A percentile compares a stretch with the other conserved stretches of the same genome.
phyloP scores from a whole-genome alignment of 2,329 filamentous ascomycete species.

The Acrocalymma vagum region DNA sequence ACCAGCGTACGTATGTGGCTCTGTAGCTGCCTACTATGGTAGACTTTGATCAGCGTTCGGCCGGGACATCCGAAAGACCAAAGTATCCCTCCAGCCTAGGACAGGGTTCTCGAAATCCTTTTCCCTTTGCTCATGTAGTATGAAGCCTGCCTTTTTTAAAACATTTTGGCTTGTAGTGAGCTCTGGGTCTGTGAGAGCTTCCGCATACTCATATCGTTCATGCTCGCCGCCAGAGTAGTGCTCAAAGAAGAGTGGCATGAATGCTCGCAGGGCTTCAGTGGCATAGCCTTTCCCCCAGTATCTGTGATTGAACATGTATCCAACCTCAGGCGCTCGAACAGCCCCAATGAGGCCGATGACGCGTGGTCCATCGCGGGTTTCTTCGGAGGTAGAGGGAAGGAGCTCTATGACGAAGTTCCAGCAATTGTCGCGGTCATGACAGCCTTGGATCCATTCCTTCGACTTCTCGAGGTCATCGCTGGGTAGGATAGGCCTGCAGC shows the following conservation, averaged over 20 bases:
- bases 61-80: slow-evolving; percentile 44
- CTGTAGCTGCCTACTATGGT: too few species aligned
- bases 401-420: slow-evolving; percentile 69
- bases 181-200: slow-evolving; percentile 56
- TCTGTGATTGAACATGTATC: slow-evolving; percentile 53
- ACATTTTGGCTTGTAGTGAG: slow-evolving; percentile 66
- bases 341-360: slow-evolving; percentile 54
- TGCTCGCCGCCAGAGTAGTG: slow-evolving; percentile 39
- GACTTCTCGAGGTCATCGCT: slow-evolving; percentile 55
- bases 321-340: slow-evolving; percentile 51
- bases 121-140: slow-evolving; percentile 53
- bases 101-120: slow-evolving; percentile 49
- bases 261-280: slow-evolving; percentile 53
- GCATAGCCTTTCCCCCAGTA: slow-evolving; percentile 54
- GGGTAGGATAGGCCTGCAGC: slow-evolving; percentile 56
- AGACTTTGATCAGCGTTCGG: too few species aligned
- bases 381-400: slow-evolving; percentile 17
- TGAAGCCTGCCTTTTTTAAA: slow-evolving; percentile 65
- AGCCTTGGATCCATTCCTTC: slow-evolving; percentile 50
- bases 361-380: slow-evolving; percentile 21
- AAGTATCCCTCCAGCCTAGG: slow-evolving; percentile 44
- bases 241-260: slow-evolving; percentile 51
- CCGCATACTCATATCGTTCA: slow-evolving; percentile 46
- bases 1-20: too few species aligned
- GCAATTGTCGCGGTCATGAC: slow-evolving; percentile 45